These are phyloP conservation scores for Cylindrodendrum hubeiense DNA, from an alignment of 2,329 filamentous ascomycete species.

Conservation along the genomic window DNA sequence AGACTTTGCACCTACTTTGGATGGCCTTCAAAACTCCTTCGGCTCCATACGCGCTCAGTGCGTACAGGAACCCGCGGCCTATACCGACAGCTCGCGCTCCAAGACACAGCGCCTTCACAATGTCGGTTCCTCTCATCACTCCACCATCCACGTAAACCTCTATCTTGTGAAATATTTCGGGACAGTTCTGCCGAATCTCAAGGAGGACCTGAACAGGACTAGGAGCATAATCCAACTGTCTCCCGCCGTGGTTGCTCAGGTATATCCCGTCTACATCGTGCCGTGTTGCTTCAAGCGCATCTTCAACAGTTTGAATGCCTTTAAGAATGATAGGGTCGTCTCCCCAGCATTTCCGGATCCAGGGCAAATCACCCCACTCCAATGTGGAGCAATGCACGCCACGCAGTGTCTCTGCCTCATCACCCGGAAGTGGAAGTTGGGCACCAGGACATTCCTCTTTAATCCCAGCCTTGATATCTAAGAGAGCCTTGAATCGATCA, in stretches of 20 bases:
- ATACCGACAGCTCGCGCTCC: conserved; percentile 50
- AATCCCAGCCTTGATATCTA: no score
- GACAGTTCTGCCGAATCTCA: conserved; percentile 43
- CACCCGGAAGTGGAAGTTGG: not conserved
- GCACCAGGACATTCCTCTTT: no score
- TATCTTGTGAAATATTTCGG: conserved; percentile 42
- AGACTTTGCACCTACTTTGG: not conserved
- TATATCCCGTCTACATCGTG: conserved; percentile 37
- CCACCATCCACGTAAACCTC: conserved; percentile 49
- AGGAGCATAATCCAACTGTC: conserved; percentile 48
- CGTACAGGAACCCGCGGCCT: conserved; percentile 45
- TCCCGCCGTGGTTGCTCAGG: conserved; percentile 47
- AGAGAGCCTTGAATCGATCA: conserved; percentile 10
- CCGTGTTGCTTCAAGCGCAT: conserved; percentile 36
- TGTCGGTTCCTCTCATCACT: conserved; percentile 46
- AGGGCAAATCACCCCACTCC: conserved; percentile 3
- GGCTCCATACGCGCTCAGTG: conserved; percentile 5
- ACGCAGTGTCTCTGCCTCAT: conserved; percentile 1
- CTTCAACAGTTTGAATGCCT: conserved; percentile 47
- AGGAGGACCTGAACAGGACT: conserved; percentile 45
- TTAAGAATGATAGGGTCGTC: conserved; percentile 43
- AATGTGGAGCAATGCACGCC: not conserved
- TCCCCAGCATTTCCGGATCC: conserved; percentile 10
- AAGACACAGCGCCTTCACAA: conserved; percentile 48
- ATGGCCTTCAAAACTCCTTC: conserved; percentile 4